Percentiles rank a stretch among this genome's conserved stretches.
Evolutionary conservation across 2,329 filamentous ascomycete species (phyloP).

Genomic region (Trichoderma endophyticum): DNA sequence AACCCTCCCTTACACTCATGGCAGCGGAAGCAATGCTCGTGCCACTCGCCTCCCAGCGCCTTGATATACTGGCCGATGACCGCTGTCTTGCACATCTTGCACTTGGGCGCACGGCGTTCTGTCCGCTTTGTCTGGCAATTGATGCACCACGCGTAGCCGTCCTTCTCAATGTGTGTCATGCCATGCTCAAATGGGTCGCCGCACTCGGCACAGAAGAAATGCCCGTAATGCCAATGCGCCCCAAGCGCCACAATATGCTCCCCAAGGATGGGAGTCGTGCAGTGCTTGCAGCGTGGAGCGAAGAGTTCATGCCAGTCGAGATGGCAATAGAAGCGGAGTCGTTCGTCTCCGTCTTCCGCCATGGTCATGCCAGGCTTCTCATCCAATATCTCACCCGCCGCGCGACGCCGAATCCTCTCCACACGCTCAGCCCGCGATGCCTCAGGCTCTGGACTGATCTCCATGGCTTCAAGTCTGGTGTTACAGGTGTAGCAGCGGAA

Average conservation of each 20-base stretch:
- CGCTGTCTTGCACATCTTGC: slow-evolving; percentile 75
- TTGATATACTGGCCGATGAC: slow-evolving; percentile 88
- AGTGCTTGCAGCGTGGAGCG: slow-evolving; percentile 90
- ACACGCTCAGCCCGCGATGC: slow-evolving; percentile 67
- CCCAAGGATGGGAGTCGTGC: slow-evolving; percentile 92
- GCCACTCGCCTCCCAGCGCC: slow-evolving; percentile 90
- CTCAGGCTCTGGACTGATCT: slow-evolving; percentile 91
- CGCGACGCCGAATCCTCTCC: slow-evolving; percentile 64
- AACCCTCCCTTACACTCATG: slow-evolving; percentile 58
- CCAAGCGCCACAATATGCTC: slow-evolving; percentile 93
- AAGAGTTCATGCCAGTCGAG: slow-evolving; percentile 98
- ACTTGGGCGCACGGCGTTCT: slow-evolving; percentile 83
- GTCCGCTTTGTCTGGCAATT: slow-evolving; percentile 89
- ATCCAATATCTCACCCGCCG: slow-evolving; percentile 54
- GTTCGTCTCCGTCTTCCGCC: slow-evolving; percentile 69
- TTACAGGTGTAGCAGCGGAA: slow-evolving; percentile 87
- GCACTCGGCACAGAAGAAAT: slow-evolving; percentile 99
- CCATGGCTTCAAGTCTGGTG: slow-evolving; percentile 86
- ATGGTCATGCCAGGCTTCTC: slow-evolving; percentile 62
- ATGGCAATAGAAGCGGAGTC: slow-evolving; percentile 89
- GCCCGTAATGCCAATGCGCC: slow-evolving; percentile 92
- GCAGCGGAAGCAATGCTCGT: slow-evolving; percentile 87
- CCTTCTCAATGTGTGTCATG: slow-evolving; percentile 80
- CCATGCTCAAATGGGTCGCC: slow-evolving; percentile 84
- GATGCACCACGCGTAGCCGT: slow-evolving; percentile 96